Percentiles rank a stretch among this genome's conserved stretches.
phyloP scores from a whole-genome alignment of 345 rosid genomes.

The Barbarea vulgaris region DNA sequence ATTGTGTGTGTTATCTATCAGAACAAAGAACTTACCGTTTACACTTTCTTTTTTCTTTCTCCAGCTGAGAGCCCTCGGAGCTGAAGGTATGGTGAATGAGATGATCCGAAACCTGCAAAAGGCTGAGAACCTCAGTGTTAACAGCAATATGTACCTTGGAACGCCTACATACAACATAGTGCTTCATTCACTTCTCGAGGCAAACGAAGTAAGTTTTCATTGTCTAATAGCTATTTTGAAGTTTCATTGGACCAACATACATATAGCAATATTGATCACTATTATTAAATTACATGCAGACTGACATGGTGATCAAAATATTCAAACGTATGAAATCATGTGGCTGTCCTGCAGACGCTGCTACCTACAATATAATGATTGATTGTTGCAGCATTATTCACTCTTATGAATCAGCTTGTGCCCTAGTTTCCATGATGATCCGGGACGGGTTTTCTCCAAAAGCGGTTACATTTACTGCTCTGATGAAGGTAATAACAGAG shows the following conservation, averaged over 20 bases:
- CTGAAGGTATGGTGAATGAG: slow-evolving; percentile 74
- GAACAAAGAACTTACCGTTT: neutral
- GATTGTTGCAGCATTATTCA: slow-evolving; percentile 59
- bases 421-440: slow-evolving; percentile 73
- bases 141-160: slow-evolving; percentile 43
- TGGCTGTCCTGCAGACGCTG: slow-evolving; percentile 49
- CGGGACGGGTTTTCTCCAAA: slow-evolving; percentile 67
- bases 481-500: slow-evolving; percentile 57
- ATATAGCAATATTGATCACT: slow-evolving; percentile 13
- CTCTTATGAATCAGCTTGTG: slow-evolving; percentile 60
- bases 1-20: neutral
- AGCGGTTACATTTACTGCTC: slow-evolving; percentile 50
- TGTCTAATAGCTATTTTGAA: slow-evolving; percentile 15
- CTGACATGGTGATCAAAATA: slow-evolving; percentile 49
- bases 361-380: slow-evolving; percentile 73
- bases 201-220: slow-evolving; percentile 57
- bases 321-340: slow-evolving; percentile 59
- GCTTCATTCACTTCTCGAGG: slow-evolving; percentile 64
- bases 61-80: slow-evolving; percentile 78
- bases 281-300: slow-evolving; percentile 51
- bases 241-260: slow-evolving; percentile 20
- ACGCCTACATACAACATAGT: slow-evolving; percentile 58
- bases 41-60: slow-evolving; percentile 19
- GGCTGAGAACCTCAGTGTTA: slow-evolving; percentile 53
- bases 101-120: slow-evolving; percentile 52